phyloP scores from a whole-genome alignment of 495 filamentous ascomycete species.

The Penicillium antarcticum region DNA sequence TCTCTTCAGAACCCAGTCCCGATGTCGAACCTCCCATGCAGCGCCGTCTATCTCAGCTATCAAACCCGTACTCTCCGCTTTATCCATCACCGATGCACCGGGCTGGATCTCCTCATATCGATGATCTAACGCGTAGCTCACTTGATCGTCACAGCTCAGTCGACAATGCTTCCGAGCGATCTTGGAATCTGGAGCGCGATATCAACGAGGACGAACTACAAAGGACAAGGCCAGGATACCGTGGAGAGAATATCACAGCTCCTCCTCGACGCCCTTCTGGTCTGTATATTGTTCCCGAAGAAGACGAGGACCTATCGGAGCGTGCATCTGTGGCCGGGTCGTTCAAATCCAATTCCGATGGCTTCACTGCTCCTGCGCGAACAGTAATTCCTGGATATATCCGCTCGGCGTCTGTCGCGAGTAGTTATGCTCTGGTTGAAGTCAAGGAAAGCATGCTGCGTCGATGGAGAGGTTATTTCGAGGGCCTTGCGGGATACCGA shows the following conservation, averaged over 20 bases:
- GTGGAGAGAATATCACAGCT: constrained; percentile 31
- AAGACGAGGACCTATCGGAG: constrained; percentile 23
- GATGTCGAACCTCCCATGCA: constrained; percentile 18
- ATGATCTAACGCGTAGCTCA: constrained; percentile 14
- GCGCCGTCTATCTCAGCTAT: constrained; percentile 17
- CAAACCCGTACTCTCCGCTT: constrained; percentile 16
- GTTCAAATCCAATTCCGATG: not conserved
- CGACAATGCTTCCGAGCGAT: constrained; percentile 37
- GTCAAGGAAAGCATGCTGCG: constrained; percentile 2
- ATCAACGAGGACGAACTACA: constrained; percentile 39
- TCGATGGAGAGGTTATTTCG: constrained; percentile 4
- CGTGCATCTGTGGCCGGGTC: constrained; percentile 5
- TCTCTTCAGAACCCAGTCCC: constrained; percentile 36
- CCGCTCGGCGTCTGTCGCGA: too few relatives aligned
- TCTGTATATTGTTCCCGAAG: constrained; percentile 25
- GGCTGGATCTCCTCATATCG: constrained; percentile 9
- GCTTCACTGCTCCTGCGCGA: constrained; percentile 20
- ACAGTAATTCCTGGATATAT: constrained; percentile 24
- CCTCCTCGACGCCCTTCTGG: constrained; percentile 43
- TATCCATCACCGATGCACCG: constrained; percentile 36
- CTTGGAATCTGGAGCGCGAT: constrained; percentile 42
- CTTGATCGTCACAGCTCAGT: constrained; percentile 24
- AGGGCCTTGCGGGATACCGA: not conserved
- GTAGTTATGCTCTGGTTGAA: not conserved
- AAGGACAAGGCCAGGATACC: constrained; percentile 30